Percentiles rank a stretch among this genome's conserved stretches.
Conservation (phyloP, 2,329 filamentous ascomycete species). For the Aotearoamyces nothofagi region DNA sequence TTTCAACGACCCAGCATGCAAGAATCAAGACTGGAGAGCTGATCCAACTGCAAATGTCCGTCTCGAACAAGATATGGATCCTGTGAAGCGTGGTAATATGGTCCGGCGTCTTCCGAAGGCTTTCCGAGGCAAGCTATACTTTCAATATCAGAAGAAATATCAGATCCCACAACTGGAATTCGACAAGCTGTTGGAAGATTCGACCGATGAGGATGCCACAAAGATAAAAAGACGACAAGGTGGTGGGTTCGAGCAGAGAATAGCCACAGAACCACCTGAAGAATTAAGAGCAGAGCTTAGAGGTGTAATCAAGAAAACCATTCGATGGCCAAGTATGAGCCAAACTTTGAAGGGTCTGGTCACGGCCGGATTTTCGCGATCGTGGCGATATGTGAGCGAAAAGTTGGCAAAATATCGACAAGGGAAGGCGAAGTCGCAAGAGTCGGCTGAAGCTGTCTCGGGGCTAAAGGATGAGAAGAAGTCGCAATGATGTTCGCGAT, state of each 20-base stretch:
- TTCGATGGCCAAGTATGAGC: constrained; percentile 79
- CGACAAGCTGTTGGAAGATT: constrained; percentile 66
- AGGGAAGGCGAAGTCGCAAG: no score
- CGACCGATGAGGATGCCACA: constrained; percentile 51
- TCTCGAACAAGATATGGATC: constrained; percentile 84
- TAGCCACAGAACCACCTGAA: constrained; percentile 52
- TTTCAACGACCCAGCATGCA: constrained; percentile 52
- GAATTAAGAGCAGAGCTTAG: constrained; percentile 59
- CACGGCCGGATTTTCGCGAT: constrained; percentile 58
- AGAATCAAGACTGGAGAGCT: constrained; percentile 43
- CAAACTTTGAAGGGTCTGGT: constrained; percentile 76
- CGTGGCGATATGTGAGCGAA: constrained; percentile 64
- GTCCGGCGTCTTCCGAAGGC: constrained; percentile 75
- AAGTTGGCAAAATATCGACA: constrained; percentile 53
- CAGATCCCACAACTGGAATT: constrained; percentile 75
- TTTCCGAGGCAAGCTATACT: constrained; percentile 84
- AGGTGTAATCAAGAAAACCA: constrained; percentile 69
- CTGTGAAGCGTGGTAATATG: constrained; percentile 85
- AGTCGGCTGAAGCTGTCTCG: no score
- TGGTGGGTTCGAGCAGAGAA: constrained; percentile 73
- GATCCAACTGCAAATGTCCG: constrained; percentile 48
- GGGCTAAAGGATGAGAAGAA: no score
- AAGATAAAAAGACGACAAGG: constrained; percentile 62
- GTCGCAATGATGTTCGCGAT: no score
- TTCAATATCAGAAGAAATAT: constrained; percentile 86